Conservation (phyloP, 2,329 filamentous ascomycete genomes). For the Chaetothyriales sp. region DNA sequence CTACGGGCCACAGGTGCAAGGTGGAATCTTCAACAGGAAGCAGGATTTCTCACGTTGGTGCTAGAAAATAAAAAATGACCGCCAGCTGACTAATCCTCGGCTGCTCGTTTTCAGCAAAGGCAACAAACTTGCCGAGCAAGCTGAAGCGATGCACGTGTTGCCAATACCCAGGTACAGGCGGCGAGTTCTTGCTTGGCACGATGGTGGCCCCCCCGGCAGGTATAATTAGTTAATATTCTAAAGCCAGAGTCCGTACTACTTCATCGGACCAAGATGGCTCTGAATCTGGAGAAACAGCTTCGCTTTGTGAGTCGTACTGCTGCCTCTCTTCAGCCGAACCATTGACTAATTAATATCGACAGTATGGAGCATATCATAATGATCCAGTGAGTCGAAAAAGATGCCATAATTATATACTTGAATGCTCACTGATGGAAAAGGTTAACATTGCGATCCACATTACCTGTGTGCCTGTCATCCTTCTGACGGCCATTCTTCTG, state of each 20-base stretch:
- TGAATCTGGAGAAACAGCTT: conserved; percentile 54
- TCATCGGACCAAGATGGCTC: background rate
- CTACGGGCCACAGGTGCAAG: background rate
- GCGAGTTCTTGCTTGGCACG: too few relatives aligned
- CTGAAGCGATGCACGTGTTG: too few relatives aligned
- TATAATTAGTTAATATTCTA: too few relatives aligned
- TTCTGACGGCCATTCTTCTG: conserved; percentile 46
- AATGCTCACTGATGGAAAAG: conserved; percentile 26
- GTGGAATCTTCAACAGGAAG: too few relatives aligned
- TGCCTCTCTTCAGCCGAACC: conserved; percentile 8
- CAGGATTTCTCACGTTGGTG: too few relatives aligned
- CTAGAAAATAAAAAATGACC: too few relatives aligned
- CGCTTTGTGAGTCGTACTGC: conserved; percentile 42
- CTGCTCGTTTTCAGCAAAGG: too few relatives aligned
- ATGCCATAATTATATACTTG: conserved; percentile 5
- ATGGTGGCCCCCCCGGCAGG: too few relatives aligned
- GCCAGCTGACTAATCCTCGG: too few relatives aligned
- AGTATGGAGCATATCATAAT: conserved; percentile 57
- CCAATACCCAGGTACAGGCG: too few relatives aligned
- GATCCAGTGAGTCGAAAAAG: conserved; percentile 38
- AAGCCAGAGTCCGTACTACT: background rate
- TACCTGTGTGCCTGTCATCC: conserved; percentile 47
- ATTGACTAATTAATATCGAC: conserved; percentile 9
- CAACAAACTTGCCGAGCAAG: too few relatives aligned
- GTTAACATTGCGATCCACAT: conserved; percentile 53